These are phyloP conservation scores for Kwoniella pini DNA, from an alignment of 768 basidiomycete genomes.

Conservation along the genomic window DNA sequence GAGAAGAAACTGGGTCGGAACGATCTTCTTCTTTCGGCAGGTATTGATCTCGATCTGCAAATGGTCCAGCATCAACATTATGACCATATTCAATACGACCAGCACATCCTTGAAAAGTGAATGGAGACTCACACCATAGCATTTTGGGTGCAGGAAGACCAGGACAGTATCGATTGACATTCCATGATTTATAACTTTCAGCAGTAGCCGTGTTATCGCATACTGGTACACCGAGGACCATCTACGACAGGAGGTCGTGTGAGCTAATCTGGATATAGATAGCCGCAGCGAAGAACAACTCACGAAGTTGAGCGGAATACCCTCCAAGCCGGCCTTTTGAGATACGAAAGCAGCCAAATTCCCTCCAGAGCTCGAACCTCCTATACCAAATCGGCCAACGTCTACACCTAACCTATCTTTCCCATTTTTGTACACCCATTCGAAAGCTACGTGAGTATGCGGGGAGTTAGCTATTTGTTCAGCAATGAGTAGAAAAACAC, in stretches of 20 bases:
- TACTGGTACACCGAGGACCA: constrained; percentile 71
- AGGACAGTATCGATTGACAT: constrained; percentile 62
- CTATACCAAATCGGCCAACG: constrained; percentile 63
- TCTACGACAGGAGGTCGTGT: constrained; percentile 58
- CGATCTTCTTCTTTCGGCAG: constrained; percentile 65
- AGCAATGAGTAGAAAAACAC: neutral
- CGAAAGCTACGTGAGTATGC: constrained; percentile 55
- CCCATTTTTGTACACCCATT: constrained; percentile 64
- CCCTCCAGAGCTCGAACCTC: constrained; percentile 74
- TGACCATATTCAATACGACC: too few species aligned
- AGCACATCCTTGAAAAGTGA: neutral
- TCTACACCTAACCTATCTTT: constrained; percentile 60
- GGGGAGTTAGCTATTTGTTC: neutral
- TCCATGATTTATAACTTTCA: constrained; percentile 60
- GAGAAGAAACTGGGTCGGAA: constrained; percentile 69
- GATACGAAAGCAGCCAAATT: constrained; percentile 69
- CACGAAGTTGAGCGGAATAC: constrained; percentile 24
- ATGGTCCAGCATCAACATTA: too few species aligned
- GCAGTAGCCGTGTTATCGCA: constrained; percentile 67
- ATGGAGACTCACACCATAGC: constrained; percentile 65
- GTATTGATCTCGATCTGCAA: constrained; percentile 56
- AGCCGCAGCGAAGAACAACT: constrained; percentile 1
- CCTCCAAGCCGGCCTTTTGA: constrained; percentile 62
- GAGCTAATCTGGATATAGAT: too few species aligned
- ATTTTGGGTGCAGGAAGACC: constrained; percentile 67